Conservation (phyloP, 2,329 filamentous ascomycete genomes). For the Cladophialophora exuberans region DNA sequence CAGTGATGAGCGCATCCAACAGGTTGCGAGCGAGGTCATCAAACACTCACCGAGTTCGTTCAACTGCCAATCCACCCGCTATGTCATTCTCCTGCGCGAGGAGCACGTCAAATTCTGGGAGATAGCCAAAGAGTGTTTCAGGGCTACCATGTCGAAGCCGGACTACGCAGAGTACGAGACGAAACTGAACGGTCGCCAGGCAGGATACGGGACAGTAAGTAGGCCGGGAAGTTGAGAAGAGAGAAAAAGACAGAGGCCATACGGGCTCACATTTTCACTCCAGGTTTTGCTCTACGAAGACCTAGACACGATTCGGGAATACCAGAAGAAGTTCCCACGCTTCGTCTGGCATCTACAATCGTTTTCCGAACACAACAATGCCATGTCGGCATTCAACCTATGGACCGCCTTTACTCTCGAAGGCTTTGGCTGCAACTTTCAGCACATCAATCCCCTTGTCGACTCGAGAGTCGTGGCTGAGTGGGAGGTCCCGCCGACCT, state of each 20-base stretch:
- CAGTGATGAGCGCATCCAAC: constrained; percentile 3
- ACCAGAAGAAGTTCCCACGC: neutral
- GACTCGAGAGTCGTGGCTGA: neutral
- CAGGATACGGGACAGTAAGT: constrained; percentile 2
- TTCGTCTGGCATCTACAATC: neutral
- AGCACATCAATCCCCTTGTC: neutral
- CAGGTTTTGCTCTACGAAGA: constrained; percentile 4
- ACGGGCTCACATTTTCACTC: neutral
- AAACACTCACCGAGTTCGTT: constrained; percentile 67
- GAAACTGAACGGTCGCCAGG: neutral
- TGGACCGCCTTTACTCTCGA: neutral
- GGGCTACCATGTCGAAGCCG: neutral
- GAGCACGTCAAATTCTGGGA: constrained; percentile 91
- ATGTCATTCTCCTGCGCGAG: constrained; percentile 75
- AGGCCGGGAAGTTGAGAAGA: neutral
- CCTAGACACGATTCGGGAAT: neutral
- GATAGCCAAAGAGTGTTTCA: constrained; percentile 45
- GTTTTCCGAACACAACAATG: constrained; percentile 3
- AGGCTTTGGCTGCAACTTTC: neutral
- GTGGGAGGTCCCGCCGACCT: neutral
- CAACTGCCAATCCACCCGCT: constrained; percentile 82
- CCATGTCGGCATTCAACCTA: neutral
- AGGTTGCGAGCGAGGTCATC: constrained; percentile 20
- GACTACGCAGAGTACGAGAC: neutral
- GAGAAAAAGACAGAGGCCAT: neutral